These are phyloP conservation scores for Anacardium occidentale DNA, from an alignment of 345 rosid genomes.

Conservation along the genomic window DNA sequence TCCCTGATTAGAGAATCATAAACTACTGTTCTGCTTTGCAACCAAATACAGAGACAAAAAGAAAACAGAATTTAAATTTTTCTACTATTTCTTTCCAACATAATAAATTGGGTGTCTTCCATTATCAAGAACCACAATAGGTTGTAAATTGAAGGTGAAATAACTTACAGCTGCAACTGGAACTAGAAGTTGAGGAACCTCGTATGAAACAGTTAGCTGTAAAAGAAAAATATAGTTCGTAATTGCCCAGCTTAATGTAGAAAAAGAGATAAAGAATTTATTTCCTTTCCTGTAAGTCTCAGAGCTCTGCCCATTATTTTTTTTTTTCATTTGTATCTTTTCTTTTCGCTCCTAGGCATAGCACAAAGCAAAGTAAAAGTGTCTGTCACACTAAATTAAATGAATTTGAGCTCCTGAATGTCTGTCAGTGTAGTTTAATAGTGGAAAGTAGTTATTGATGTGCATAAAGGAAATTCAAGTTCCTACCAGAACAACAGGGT, in stretches of 20 bases:
- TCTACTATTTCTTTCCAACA: not conserved
- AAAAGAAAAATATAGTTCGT: constrained; percentile 21
- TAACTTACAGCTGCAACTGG: constrained; percentile 82
- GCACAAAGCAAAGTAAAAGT: constrained; percentile 2
- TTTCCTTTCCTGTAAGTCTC: not conserved
- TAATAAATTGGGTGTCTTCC: not conserved
- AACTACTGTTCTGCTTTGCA: not conserved
- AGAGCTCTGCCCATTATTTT: not conserved
- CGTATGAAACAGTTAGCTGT: constrained; percentile 94
- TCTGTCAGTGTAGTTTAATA: not conserved
- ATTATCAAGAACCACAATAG: not conserved
- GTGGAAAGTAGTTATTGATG: not conserved
- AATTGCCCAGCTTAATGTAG: not conserved
- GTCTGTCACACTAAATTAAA: not conserved
- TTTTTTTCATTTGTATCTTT: not conserved
- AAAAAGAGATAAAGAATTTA: not conserved
- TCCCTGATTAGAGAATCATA: too few relatives aligned
- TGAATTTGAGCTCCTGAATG: constrained; percentile 9
- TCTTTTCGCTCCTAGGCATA: not conserved
- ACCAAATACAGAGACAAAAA: not conserved
- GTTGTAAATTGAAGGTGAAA: constrained; percentile 5
- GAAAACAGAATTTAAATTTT: not conserved
- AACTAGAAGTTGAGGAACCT: constrained; percentile 72
- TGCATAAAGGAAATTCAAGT: not conserved
- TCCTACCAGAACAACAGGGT: not conserved